Evolutionary conservation across 2,329 filamentous ascomycete species (phyloP).

Genomic region (Tolypocladium inflatum): DNA sequence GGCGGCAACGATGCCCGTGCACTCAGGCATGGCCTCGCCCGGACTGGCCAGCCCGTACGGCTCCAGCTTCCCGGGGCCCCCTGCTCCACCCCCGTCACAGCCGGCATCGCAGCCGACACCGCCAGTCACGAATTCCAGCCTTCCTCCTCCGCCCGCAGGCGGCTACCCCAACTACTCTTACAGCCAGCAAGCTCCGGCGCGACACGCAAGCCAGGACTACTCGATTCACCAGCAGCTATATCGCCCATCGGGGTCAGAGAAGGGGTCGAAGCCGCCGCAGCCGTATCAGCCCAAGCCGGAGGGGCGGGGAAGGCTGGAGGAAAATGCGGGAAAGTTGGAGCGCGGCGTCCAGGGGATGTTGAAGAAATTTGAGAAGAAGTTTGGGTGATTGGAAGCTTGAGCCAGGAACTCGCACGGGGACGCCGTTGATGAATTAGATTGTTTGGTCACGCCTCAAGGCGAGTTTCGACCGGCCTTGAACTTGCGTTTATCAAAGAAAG

Average conservation of each 20-base stretch:
- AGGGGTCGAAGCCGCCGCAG: conserved; percentile 17
- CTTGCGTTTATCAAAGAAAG: not conserved
- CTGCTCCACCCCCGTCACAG: conserved; percentile 23
- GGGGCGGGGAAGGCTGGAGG: conserved; percentile 46
- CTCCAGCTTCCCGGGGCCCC: conserved; percentile 33
- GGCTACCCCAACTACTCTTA: conserved; percentile 49
- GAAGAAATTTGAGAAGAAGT: conserved; percentile 73
- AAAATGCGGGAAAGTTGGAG: conserved; percentile 57
- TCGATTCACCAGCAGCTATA: conserved; percentile 61
- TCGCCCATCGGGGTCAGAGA: conserved; percentile 55
- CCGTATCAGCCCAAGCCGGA: conserved; percentile 35
- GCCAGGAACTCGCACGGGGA: not conserved
- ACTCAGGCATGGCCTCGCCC: conserved; percentile 5
- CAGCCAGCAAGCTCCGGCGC: conserved; percentile 14
- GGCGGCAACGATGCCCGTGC: conserved; percentile 39
- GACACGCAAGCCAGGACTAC: conserved; percentile 33
- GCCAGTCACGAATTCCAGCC: conserved; percentile 20
- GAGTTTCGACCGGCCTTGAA: not conserved
- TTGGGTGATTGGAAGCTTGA: conserved; percentile 31
- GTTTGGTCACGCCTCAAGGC: not conserved
- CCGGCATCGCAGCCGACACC: conserved; percentile 15
- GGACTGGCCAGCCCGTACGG: conserved; percentile 33
- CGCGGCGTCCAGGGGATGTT: conserved; percentile 62
- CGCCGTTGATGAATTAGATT: not conserved
- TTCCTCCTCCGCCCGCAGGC: conserved; percentile 35